Conservation (phyloP, 495 filamentous ascomycete genomes). For the Talaromyces adpressus region DNA sequence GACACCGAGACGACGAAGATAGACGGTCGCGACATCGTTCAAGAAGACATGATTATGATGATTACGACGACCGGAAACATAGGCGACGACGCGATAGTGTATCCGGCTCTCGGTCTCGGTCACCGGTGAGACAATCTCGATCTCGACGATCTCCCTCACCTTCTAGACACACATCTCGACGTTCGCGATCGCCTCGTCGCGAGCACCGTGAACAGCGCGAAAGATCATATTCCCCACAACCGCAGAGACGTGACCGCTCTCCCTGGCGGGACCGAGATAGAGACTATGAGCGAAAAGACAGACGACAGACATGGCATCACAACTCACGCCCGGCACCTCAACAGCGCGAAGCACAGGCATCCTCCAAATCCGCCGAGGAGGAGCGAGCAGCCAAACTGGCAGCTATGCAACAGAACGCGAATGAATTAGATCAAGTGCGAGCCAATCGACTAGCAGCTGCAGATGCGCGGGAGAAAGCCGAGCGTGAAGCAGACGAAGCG, state of each 20-base stretch:
- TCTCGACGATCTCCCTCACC: constrained; percentile 17
- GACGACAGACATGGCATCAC: constrained; percentile 5
- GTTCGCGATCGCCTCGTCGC: constrained; percentile 13
- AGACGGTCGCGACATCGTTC: constrained; percentile 46
- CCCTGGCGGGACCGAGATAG: constrained; percentile 13
- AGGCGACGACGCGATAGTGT: constrained; percentile 18
- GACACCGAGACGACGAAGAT: constrained; percentile 45
- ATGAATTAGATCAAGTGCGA: constrained; percentile 67
- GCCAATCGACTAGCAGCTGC: constrained; percentile 63
- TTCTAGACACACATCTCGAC: constrained; percentile 6
- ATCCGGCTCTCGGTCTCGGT: constrained; percentile 25
- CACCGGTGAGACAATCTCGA: constrained; percentile 18
- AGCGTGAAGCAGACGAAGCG: constrained; percentile 54
- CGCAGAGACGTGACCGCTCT: constrained; percentile 1
- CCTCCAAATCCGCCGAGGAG: constrained; percentile 18
- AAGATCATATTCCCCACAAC: constrained; percentile 11
- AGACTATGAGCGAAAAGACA: constrained; percentile 13
- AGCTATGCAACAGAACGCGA: constrained; percentile 84
- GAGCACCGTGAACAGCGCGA: constrained; percentile 5
- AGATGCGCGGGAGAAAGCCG: constrained; percentile 54
- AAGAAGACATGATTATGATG: constrained; percentile 23
- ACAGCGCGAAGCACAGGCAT: background rate
- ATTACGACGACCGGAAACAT: constrained; percentile 19
- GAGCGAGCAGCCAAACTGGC: constrained; percentile 58
- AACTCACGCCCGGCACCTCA: constrained; percentile 6